These are phyloP conservation scores for Glebionis coronaria DNA, from an alignment of 129 eudicot genomes.

Conservation along the genomic window DNA sequence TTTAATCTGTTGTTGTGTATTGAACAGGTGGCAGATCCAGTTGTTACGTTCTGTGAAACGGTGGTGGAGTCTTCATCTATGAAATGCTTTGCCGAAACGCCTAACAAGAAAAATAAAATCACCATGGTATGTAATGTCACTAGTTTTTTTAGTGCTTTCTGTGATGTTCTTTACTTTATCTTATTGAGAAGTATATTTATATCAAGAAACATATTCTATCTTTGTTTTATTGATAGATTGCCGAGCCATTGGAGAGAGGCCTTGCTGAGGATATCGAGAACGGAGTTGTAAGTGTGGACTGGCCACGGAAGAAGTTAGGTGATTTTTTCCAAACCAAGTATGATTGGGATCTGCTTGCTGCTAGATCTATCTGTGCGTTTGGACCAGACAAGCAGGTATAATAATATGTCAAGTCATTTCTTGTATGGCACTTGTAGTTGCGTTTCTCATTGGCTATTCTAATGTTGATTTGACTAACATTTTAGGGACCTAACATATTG, in stretches of 20 bases:
- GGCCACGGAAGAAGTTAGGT: conserved; percentile 91
- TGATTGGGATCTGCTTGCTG: conserved; percentile 99
- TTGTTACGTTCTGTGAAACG: conserved; percentile 96
- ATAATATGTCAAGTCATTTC: neutral
- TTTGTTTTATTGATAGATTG: conserved; percentile 57
- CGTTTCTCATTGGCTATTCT: conserved; percentile 9
- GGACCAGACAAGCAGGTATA: conserved; percentile 97
- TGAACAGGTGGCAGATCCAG: conserved; percentile 92
- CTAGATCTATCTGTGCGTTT: conserved; percentile 97
- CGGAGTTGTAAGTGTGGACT: conserved; percentile 88
- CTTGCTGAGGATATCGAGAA: conserved; percentile 99
- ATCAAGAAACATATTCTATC: no score
- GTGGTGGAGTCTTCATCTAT: conserved; percentile 97
- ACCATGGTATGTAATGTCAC: conserved; percentile 66
- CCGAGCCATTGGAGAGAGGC: conserved; percentile 98
- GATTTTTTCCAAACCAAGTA: conserved; percentile 90
- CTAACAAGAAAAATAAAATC: conserved; percentile 97
- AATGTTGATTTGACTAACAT: conserved; percentile 11
- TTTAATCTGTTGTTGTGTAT: conserved; percentile 2
- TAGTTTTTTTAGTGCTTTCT: neutral
- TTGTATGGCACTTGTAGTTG: neutral
- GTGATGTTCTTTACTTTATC: neutral
- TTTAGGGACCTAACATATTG: conserved; percentile 91
- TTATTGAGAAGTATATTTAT: neutral
- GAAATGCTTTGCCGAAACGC: conserved; percentile 99